Conservation (phyloP, 75 land plant genomes). For the Pinus taeda region DNA sequence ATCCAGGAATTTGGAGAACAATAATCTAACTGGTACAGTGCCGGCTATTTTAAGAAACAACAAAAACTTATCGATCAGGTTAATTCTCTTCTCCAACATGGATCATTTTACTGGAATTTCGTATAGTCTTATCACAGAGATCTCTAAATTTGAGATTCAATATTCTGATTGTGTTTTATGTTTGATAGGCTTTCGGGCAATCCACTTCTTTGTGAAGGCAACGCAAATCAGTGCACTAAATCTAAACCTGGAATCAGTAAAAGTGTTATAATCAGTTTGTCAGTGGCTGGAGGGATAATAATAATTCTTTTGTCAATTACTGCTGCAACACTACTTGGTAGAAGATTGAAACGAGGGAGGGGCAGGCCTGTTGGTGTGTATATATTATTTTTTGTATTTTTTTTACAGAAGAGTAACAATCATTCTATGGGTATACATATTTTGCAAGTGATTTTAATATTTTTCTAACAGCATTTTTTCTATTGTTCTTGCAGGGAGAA, state of each 20-base stretch:
- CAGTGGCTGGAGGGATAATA: not conserved
- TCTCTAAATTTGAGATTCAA: not conserved
- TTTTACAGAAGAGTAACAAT: not conserved
- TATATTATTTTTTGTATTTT: not conserved
- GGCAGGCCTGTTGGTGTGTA: not conserved
- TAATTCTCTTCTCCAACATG: not conserved
- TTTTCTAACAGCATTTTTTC: not conserved
- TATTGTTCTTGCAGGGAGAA: not conserved
- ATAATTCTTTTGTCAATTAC: not conserved
- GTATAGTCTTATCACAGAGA: not conserved
- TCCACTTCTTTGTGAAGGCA: not conserved
- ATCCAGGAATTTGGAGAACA: slow-evolving; percentile 12
- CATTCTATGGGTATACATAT: not conserved
- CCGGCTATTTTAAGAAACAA: slow-evolving; percentile 14
- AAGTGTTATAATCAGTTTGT: not conserved
- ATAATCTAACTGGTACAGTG: slow-evolving; percentile 17
- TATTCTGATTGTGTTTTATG: not conserved
- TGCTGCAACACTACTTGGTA: not conserved
- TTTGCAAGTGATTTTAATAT: not conserved
- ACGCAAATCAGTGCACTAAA: not conserved
- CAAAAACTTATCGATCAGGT: not conserved
- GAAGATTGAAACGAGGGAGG: not conserved
- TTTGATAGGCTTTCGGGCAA: not conserved
- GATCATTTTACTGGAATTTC: not conserved
- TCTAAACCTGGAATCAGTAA: not conserved